A percentile compares a stretch with the other conserved stretches of the same genome.
Evolutionary conservation across 805 yeast genomes (phyloP).

Genomic region (Candida germanica): DNA sequence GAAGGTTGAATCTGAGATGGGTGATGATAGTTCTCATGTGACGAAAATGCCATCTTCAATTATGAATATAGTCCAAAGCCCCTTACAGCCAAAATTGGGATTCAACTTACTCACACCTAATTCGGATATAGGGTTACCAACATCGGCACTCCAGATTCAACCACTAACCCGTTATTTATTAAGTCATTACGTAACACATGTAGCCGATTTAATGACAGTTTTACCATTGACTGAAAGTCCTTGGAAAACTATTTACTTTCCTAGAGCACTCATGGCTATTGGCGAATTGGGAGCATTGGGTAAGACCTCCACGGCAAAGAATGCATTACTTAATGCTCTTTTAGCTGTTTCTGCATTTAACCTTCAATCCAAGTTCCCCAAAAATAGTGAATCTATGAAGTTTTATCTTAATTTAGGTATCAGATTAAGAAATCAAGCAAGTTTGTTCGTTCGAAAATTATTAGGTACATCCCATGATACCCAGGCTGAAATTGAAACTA

Average conservation of each 20-base stretch:
- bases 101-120: constrained; percentile 35
- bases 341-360: constrained; percentile 82
- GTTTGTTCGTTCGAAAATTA: constrained; percentile 60
- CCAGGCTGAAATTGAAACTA: constrained; percentile 41
- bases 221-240: constrained; percentile 73
- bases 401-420: constrained; percentile 72
- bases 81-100: constrained; percentile 39
- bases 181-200: constrained; percentile 68
- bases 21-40: constrained; percentile 28
- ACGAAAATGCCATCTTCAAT: constrained; percentile 52
- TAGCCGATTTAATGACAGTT: constrained; percentile 77
- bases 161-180: constrained; percentile 72
- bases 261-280: constrained; percentile 75
- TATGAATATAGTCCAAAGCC: constrained; percentile 48
- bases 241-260: constrained; percentile 84
- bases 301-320: constrained; percentile 68
- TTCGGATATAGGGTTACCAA: constrained; percentile 42
- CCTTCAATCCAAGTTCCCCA: constrained; percentile 66
- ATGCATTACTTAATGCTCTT: constrained; percentile 73
- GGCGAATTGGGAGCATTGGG: constrained; percentile 80
- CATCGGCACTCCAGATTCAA: constrained; percentile 58
- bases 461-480: constrained; percentile 31
- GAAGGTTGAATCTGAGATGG: background rate
- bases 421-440: constrained; percentile 71
- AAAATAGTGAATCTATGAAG: constrained; percentile 63